Percentiles rank a stretch among this genome's conserved stretches.
phyloP scores from a whole-genome alignment of 345 rosid species.

The Lumnitzera littorea region DNA sequence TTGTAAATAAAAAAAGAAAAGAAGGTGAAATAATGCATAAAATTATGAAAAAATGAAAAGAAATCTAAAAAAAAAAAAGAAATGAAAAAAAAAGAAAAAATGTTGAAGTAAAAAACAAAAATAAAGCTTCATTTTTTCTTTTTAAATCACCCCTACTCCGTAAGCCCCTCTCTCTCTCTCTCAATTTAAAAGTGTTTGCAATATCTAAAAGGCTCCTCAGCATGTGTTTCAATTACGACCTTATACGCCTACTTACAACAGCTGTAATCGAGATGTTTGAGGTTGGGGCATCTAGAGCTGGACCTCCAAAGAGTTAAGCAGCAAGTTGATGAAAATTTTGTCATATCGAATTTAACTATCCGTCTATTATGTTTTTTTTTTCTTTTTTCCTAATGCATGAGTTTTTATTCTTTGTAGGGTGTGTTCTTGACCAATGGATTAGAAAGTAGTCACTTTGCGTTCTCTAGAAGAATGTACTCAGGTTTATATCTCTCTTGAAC shows the following conservation, averaged over 20 bases:
- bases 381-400: not conserved
- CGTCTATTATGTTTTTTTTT: not conserved
- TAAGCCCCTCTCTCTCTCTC: too few relatives aligned
- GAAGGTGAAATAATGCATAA: too few relatives aligned
- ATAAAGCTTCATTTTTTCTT: too few relatives aligned
- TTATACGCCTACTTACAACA: conserved; percentile 79
- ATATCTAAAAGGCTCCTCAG: not conserved
- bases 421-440: conserved; percentile 25
- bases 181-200: not conserved
- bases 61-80: too few relatives aligned
- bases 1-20: too few relatives aligned
- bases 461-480: conserved; percentile 39
- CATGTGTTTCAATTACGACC: conserved; percentile 1
- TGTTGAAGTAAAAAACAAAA: too few relatives aligned
- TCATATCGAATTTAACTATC: too few relatives aligned
- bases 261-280: conserved; percentile 65
- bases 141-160: too few relatives aligned
- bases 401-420: conserved; percentile 34
- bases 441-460: conserved; percentile 45
- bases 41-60: too few relatives aligned
- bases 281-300: conserved; percentile 68
- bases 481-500: conserved; percentile 25
- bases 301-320: conserved; percentile 67
- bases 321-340: conserved; percentile 33
- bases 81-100: too few relatives aligned